Evolutionary conservation across 139 green algal genomes (phyloP), one percentile per base, ranked within the genome.

Genomic region (Nannochloris sp.): DNA sequence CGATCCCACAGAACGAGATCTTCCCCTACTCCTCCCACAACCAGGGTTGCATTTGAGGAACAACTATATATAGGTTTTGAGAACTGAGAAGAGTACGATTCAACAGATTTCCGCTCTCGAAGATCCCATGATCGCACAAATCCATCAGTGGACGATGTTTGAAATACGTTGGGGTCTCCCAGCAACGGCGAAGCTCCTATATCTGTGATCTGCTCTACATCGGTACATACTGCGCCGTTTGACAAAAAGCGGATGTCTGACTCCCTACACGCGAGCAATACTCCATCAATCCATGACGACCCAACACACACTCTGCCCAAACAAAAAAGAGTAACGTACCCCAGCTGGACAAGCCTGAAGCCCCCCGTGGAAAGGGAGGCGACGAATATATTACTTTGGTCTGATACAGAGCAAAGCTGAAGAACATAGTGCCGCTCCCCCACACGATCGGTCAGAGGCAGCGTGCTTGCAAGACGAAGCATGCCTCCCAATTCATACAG

Each of bases 1-100:
- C 79, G 59, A 71, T 94, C 87, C 84, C 85, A 94, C 28, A 94
- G 87, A 2, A 87, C n/a, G 16, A 94, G 48, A 46, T 83, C 72
- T 6, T 85, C 84, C 17, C 79, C 63, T 12, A 66, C 73, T 9
- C 85, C 87, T 4, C 74, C 87, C 6, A 74, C 85, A 23, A 92
- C 46, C 25, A 87, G 33, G 17, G 74, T 65, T 2, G 72, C 76
- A 3, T 70, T 65, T 1, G 74, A 56, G 29, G 40, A 66, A 20
- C 82, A 77, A 11, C 46, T 25, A 26, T 61, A 81, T 28, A 70
- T 69, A 25, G 90, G 56, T 65, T 87, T 70, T 62, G 77, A 59
- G 4, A 48, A 51, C 3, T 4, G 37, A 10, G 67, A 55, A 3
- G 56, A 13, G 49, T 68, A 83, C 28, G 43, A 59, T 51, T 37